Percentiles rank a stretch among this genome's conserved stretches.
Evolutionary conservation across 768 basidiomycete species (phyloP).

Genomic region (Rhizopogon sp.): DNA sequence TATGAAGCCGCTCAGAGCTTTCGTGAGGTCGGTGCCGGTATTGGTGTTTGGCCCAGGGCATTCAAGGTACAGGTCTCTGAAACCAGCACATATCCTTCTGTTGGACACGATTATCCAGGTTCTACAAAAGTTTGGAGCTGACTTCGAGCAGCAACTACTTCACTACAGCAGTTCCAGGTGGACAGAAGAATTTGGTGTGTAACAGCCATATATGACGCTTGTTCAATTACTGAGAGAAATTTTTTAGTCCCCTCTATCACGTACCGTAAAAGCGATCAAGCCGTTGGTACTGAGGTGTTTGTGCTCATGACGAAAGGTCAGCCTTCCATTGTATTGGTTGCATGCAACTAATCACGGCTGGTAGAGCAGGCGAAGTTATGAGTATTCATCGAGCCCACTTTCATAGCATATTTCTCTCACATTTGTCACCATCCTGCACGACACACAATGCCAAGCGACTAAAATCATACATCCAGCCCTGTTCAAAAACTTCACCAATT

Average conservation of each 20-base stretch:
- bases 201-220: neutral
- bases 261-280: constrained; percentile 59
- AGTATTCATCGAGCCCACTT: constrained; percentile 65
- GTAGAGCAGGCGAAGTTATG: constrained; percentile 40
- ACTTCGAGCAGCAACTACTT: constrained; percentile 13
- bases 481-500: constrained; percentile 23
- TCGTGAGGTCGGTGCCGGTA: constrained; percentile 57
- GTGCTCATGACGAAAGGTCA: constrained; percentile 53
- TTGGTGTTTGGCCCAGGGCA: constrained; percentile 39
- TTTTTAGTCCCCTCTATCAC: constrained; percentile 43
- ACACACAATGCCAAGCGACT: constrained; percentile 56
- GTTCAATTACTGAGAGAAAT: neutral
- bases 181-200: constrained; percentile 20
- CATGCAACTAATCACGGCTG: neutral
- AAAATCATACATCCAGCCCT: constrained; percentile 45
- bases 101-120: constrained; percentile 9
- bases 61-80: constrained; percentile 15
- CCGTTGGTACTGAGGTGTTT: constrained; percentile 48
- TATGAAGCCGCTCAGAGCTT: constrained; percentile 49
- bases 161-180: constrained; percentile 14
- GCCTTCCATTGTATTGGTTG: constrained; percentile 1
- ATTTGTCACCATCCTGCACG: constrained; percentile 40
- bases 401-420: constrained; percentile 49
- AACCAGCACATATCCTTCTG: neutral
- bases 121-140: constrained; percentile 15